phyloP scores from a whole-genome alignment of 1,284 basidiomycete species.

The Rhodotorula mucilaginosa region DNA sequence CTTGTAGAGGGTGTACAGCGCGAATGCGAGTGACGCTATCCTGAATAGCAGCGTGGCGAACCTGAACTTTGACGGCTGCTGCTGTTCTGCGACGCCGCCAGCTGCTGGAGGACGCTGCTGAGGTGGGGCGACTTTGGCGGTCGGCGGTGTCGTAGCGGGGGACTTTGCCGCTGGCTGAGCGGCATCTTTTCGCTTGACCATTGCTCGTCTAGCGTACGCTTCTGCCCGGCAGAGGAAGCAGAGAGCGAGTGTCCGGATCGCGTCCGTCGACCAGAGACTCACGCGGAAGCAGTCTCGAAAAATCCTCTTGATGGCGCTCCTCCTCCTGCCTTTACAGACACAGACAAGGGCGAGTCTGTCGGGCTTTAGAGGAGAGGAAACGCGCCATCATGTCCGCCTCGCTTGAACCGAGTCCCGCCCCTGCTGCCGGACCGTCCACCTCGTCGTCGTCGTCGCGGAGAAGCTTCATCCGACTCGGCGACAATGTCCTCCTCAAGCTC shows the following conservation, averaged over 20 bases:
- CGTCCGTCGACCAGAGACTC: background rate
- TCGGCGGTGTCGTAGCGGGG: background rate
- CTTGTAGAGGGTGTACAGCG: slow-evolving; percentile 12
- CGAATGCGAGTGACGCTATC: slow-evolving; percentile 4
- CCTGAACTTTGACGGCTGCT: background rate
- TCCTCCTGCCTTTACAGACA: too few species aligned
- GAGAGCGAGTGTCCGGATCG: too few species aligned
- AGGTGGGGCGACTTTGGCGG: background rate
- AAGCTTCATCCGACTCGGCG: slow-evolving; percentile 57
- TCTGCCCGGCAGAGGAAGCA: too few species aligned
- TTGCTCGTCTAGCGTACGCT: background rate
- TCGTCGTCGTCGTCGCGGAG: background rate
- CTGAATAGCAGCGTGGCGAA: slow-evolving; percentile 2
- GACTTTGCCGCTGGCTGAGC: background rate
- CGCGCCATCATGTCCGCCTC: background rate
- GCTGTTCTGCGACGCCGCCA: too few species aligned
- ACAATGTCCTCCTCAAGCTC: slow-evolving; percentile 64
- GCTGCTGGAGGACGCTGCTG: background rate
- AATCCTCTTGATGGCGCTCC: too few species aligned
- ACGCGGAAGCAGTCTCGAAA: background rate
- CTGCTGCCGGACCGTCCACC: background rate
- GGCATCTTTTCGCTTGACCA: slow-evolving; percentile 9
- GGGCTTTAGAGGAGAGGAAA: too few species aligned
- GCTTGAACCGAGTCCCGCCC: background rate
- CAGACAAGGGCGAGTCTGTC: too few species aligned